Conservation (phyloP, 345 rosid genomes). For the Aethionema arabicum region DNA sequence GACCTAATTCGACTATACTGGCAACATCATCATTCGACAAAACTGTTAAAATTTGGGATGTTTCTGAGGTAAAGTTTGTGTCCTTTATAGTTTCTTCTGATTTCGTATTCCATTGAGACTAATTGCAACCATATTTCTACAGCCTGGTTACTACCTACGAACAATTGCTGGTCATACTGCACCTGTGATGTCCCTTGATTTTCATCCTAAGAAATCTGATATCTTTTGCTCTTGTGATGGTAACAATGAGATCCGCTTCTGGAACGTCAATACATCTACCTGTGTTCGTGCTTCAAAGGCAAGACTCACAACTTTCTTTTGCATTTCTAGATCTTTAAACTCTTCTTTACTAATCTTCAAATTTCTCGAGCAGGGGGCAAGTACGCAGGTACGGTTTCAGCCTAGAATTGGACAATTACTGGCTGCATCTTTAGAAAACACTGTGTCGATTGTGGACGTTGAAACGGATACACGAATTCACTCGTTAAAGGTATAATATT, state of each 20-base stretch:
- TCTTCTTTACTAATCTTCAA: not conserved
- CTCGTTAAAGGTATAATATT: not conserved
- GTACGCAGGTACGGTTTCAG: too few species aligned
- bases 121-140: slow-evolving; percentile 38
- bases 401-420: too few species aligned
- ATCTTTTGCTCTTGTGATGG: slow-evolving; percentile 73
- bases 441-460: too few species aligned
- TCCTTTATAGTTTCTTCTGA: not conserved
- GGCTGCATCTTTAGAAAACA: too few species aligned
- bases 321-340: slow-evolving; percentile 7
- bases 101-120: slow-evolving; percentile 18
- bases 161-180: slow-evolving; percentile 58
- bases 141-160: slow-evolving; percentile 23
- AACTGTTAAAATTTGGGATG: slow-evolving; percentile 67
- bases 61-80: not conserved
- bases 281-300: slow-evolving; percentile 54
- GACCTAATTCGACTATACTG: slow-evolving; percentile 68
- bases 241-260: slow-evolving; percentile 64
- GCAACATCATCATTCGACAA: slow-evolving; percentile 29
- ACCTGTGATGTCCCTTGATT: slow-evolving; percentile 67
- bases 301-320: slow-evolving; percentile 18
- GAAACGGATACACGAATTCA: too few species aligned
- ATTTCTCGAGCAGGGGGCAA: too few species aligned
- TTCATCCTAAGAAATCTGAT: slow-evolving; percentile 72
- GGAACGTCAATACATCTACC: slow-evolving; percentile 46